A percentile compares a stretch with the other conserved stretches of the same genome.
Conservation (phyloP, 768 basidiomycete genomes). For the Podaxis sp. region DNA sequence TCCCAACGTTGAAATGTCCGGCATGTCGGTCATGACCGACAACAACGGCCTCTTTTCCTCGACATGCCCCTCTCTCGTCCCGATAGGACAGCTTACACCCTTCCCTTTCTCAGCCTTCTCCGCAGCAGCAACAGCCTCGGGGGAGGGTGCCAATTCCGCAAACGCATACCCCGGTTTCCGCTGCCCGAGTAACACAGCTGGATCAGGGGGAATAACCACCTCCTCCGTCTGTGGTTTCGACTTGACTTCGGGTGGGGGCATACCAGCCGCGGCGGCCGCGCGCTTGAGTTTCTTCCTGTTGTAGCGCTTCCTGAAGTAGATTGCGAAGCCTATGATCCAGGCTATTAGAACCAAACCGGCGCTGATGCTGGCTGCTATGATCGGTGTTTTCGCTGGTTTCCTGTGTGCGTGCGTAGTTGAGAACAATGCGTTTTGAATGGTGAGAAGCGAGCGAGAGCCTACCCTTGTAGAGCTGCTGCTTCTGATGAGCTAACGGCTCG, state of each 20-base stretch:
- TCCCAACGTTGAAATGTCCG: background rate
- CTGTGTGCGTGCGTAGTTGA: constrained; percentile 27
- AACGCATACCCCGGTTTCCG: constrained; percentile 34
- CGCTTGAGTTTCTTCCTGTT: constrained; percentile 47
- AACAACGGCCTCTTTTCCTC: background rate
- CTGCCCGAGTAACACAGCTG: constrained; percentile 58
- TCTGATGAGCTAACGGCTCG: constrained; percentile 35
- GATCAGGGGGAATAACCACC: constrained; percentile 64
- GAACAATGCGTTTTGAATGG: background rate
- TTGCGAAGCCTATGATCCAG: constrained; percentile 56
- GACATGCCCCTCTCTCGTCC: background rate
- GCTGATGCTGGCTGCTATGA: constrained; percentile 60
- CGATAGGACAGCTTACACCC: background rate
- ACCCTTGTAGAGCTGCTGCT: constrained; percentile 42
- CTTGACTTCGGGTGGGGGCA: constrained; percentile 36
- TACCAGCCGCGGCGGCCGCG: constrained; percentile 42
- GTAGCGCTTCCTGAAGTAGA: constrained; percentile 57
- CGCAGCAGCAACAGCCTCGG: background rate
- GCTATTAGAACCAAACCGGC: constrained; percentile 50
- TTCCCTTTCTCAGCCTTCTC: background rate
- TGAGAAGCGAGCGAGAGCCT: constrained; percentile 11
- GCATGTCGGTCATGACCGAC: background rate
- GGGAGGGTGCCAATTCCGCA: background rate
- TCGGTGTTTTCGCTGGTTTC: constrained; percentile 55
- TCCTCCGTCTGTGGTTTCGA: constrained; percentile 38